Evolutionary conservation across 495 filamentous ascomycete genomes (phyloP).

Genomic region (Geoglossum glabrum): DNA sequence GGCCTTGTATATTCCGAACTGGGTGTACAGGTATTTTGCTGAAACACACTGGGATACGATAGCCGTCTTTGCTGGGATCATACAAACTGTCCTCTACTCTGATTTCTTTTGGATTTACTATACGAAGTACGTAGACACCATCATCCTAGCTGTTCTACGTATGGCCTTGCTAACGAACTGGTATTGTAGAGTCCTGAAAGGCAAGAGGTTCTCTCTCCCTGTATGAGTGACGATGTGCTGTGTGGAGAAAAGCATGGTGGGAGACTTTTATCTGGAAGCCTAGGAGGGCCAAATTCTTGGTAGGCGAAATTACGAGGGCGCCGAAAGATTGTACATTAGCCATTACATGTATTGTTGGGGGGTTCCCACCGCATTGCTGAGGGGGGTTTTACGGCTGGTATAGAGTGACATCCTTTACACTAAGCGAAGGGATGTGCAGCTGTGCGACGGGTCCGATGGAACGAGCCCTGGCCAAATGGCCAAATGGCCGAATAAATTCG

Average conservation of each 20-base stretch:
- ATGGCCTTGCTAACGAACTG: neutral
- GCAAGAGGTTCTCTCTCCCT: constrained; percentile 8
- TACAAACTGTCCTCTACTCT: constrained; percentile 89
- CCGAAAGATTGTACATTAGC: neutral
- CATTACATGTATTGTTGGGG: neutral
- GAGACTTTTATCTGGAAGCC: neutral
- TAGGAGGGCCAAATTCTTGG: neutral
- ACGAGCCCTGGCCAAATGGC: neutral
- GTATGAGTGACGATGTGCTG: constrained; percentile 1
- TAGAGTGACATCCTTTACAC: neutral
- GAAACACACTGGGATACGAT: constrained; percentile 64
- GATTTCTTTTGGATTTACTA: constrained; percentile 99
- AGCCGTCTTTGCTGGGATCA: constrained; percentile 63
- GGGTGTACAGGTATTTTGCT: constrained; percentile 72
- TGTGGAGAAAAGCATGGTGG: neutral
- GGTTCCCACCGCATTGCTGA: neutral
- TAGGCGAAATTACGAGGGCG: neutral
- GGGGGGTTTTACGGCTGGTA: neutral
- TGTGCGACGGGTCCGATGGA: neutral
- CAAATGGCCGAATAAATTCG: neutral
- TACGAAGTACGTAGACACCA: constrained; percentile 64
- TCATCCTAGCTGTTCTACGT: neutral
- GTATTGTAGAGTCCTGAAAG: constrained; percentile 6
- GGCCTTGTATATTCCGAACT: constrained; percentile 94
- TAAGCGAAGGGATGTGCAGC: neutral